A percentile compares a stretch with the other conserved stretches of the same genome.
Conservation (phyloP, 441 rosid genomes). For the Adansonia grandidieri region DNA sequence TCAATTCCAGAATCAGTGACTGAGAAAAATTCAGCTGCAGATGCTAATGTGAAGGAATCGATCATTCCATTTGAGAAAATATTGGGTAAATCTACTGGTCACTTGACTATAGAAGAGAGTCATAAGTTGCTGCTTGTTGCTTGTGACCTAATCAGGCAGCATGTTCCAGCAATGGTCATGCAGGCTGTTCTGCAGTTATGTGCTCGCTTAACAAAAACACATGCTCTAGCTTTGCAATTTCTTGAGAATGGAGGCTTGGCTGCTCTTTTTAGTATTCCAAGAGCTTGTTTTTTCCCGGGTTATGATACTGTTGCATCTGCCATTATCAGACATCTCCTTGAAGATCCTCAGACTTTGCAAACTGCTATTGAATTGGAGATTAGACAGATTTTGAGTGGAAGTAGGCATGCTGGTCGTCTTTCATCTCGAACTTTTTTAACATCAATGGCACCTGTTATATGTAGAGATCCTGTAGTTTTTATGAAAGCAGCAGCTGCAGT, state of each 20-base stretch:
- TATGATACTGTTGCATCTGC: slow-evolving; percentile 90
- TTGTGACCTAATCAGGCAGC: slow-evolving; percentile 78
- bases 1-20: slow-evolving; percentile 40
- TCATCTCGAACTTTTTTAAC: slow-evolving; percentile 73
- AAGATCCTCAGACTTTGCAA: slow-evolving; percentile 97
- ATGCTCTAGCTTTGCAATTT: slow-evolving; percentile 78
- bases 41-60: slow-evolving; percentile 56
- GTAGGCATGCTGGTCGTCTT: slow-evolving; percentile 75
- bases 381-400: slow-evolving; percentile 77
- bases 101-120: slow-evolving; percentile 75
- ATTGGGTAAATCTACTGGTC: slow-evolving; percentile 84
- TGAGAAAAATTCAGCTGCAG: slow-evolving; percentile 45
- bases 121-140: slow-evolving; percentile 64
- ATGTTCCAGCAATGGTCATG: slow-evolving; percentile 87
- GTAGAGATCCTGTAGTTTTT: slow-evolving; percentile 87
- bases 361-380: slow-evolving; percentile 97
- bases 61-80: slow-evolving; percentile 55
- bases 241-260: slow-evolving; percentile 86
- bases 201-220: slow-evolving; percentile 88
- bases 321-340: slow-evolving; percentile 89
- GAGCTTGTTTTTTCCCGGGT: slow-evolving; percentile 86
- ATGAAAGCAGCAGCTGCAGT: slow-evolving; percentile 84
- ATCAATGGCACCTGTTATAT: slow-evolving; percentile 89
- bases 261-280: slow-evolving; percentile 83
- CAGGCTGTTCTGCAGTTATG: slow-evolving; percentile 96